Percentiles rank a stretch among this genome's conserved stretches.
phyloP scores from a whole-genome alignment of 2,329 filamentous ascomycete genomes.

The Curvularia sp. region DNA sequence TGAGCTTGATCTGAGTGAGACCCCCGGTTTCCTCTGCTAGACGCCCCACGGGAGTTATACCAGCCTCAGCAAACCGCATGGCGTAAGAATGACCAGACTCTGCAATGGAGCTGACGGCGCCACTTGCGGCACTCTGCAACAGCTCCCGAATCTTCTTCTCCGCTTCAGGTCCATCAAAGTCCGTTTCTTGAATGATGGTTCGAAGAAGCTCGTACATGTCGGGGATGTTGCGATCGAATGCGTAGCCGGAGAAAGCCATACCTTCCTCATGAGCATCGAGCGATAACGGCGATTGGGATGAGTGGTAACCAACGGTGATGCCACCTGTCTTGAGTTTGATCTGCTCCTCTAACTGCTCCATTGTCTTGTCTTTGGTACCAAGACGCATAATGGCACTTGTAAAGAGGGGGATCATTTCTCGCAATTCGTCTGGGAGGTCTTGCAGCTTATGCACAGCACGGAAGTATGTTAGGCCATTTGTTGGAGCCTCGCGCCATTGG shows the following conservation, averaged over 20 bases:
- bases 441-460: conserved; percentile 82
- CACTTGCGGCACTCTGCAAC: conserved; percentile 84
- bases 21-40: conserved; percentile 85
- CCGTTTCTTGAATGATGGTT: conserved; percentile 81
- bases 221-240: conserved; percentile 86
- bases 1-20: conserved; percentile 86
- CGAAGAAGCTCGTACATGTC: conserved; percentile 88
- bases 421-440: conserved; percentile 81
- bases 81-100: conserved; percentile 89
- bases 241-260: conserved; percentile 82
- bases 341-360: conserved; percentile 93
- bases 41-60: conserved; percentile 73
- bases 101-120: conserved; percentile 89
- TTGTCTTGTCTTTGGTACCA: conserved; percentile 83
- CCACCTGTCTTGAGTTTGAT: conserved; percentile 98
- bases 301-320: conserved; percentile 82
- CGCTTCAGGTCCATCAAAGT: conserved; percentile 85
- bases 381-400: conserved; percentile 92
- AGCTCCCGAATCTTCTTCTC: conserved; percentile 84
- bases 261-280: conserved; percentile 78
- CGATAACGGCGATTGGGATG: conserved; percentile 77
- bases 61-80: conserved; percentile 80
- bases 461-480: conserved; percentile 96
- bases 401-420: conserved; percentile 86
- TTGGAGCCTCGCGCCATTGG: conserved; percentile 91